A percentile compares a stretch with the other conserved stretches of the same genome.
phyloP scores from a whole-genome alignment of 2,329 filamentous ascomycete species.

The Thielaviopsis euricoi region DNA sequence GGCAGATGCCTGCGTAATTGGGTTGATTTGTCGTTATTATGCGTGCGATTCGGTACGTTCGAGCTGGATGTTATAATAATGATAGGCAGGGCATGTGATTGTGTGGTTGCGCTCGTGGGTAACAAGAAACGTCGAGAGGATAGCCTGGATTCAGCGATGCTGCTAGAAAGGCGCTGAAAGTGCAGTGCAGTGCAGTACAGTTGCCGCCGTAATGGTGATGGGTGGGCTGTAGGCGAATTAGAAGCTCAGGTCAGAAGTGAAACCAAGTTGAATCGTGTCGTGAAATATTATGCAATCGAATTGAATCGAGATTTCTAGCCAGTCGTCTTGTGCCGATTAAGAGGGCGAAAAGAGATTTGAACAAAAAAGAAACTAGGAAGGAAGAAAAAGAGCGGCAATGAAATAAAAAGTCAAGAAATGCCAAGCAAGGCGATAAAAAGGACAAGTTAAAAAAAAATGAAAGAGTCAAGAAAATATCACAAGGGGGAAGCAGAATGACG shows the following conservation, averaged over 20 bases:
- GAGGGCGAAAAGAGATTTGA: background rate
- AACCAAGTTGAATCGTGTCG: background rate
- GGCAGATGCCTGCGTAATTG: background rate
- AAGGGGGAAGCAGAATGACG: background rate
- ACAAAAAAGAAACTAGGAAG: background rate
- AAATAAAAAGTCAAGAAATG: background rate
- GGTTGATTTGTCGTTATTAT: background rate
- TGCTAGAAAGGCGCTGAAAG: background rate
- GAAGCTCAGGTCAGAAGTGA: background rate
- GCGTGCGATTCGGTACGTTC: background rate
- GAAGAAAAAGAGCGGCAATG: background rate
- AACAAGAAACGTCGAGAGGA: background rate
- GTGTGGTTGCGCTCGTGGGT: background rate
- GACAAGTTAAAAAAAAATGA: background rate
- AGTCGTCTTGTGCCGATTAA: background rate
- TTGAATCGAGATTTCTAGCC: background rate
- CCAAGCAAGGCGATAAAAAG: background rate
- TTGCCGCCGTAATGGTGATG: background rate
- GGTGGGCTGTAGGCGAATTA: background rate
- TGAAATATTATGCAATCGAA: background rate
- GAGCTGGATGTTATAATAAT: background rate
- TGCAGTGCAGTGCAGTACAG: too few relatives aligned
- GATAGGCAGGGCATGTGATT: background rate
- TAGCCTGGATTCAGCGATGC: background rate
- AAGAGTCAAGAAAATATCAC: background rate